Base-by-base conservation (phyloP, 768 basidiomycete species). In the Mycena capillaripes region DNA sequence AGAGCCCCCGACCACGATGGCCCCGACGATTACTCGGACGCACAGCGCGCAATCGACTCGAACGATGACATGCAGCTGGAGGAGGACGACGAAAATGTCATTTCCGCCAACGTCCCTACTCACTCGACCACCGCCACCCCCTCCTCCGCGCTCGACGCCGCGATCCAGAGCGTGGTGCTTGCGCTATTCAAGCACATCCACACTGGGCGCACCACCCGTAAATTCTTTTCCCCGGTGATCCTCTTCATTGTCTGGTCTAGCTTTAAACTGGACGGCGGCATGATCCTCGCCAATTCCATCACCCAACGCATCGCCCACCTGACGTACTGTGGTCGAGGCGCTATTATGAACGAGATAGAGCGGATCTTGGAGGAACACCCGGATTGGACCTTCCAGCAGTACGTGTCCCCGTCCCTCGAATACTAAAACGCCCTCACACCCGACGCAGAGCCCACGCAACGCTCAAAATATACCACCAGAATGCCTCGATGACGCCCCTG, bases 321-420 rank as follows among this genome's bases (percentile, higher is more conserved):
- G 1, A 60, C 62, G 1, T 71, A 71, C 38, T 34, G 27, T 7
- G 64, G 70, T 4, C 58, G 50, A 6, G 58, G 46, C 17, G 11
- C 64, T 3, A 3, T 71, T 30, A 60, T 71, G 46, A 27, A 66
- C 10, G 58, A 71, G 70, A 71, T 71, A 25, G 64, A 71, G 58
- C n/a, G 27, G 16, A 1, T 50, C 7, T 46, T 70, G 25, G 17
- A 2, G 5, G 68, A 16, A 36, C 3, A 65, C 11, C 55, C 38
- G 0, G 36, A 58, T 23, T 46, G 44, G 53, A 48, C 46, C 14
- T 66, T 71, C 27, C 57, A 40, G 27, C 19, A 23, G 62, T 58
- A 36, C 23, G 55, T 59, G 34, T 44, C 21, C 19, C 29, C 42
- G 34, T 38, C 32, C 8, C 34, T 44, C 56, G 42, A 10, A 42